These are phyloP conservation scores for Rhinocladiella similis DNA, from an alignment of 2,329 filamentous ascomycete genomes.

Conservation along the genomic window DNA sequence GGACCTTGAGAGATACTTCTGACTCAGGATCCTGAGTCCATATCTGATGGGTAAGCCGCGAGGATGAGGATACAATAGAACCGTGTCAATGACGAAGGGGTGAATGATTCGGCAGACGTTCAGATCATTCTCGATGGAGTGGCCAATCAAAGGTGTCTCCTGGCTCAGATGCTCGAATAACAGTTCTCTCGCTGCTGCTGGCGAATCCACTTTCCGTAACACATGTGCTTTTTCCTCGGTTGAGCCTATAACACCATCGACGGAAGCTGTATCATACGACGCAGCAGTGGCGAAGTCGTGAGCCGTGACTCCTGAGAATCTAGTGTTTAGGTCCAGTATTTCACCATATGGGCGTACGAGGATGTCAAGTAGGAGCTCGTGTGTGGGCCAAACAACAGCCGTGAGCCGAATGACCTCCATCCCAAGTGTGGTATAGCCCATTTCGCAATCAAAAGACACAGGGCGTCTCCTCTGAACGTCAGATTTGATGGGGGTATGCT, in stretches of 20 bases:
- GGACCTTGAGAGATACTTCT: constrained; percentile 66
- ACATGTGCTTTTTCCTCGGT: constrained; percentile 34
- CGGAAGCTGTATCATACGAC: constrained; percentile 44
- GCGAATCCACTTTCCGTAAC: constrained; percentile 74
- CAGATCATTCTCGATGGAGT: constrained; percentile 93
- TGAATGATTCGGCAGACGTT: constrained; percentile 84
- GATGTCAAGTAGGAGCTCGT: constrained; percentile 74
- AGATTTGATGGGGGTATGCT: constrained; percentile 68
- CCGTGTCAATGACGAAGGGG: constrained; percentile 80
- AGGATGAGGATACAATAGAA: constrained; percentile 77
- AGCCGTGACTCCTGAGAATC: constrained; percentile 82
- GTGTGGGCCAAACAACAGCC: constrained; percentile 80
- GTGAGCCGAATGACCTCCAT: constrained; percentile 89
- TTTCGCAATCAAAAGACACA: constrained; percentile 92
- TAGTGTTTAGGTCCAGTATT: constrained; percentile 85
- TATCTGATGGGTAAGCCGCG: constrained; percentile 74
- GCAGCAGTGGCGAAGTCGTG: constrained; percentile 72
- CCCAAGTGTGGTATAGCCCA: constrained; percentile 89
- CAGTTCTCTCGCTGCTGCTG: constrained; percentile 70
- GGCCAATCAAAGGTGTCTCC: constrained; percentile 80
- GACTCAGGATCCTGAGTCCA: constrained; percentile 73
- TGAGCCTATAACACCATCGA: neutral
- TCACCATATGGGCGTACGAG: constrained; percentile 82
- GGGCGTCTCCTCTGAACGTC: constrained; percentile 12
- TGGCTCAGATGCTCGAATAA: constrained; percentile 76